Conservation (phyloP, 1,284 basidiomycete species). For the Ganoderma sinense region DNA sequence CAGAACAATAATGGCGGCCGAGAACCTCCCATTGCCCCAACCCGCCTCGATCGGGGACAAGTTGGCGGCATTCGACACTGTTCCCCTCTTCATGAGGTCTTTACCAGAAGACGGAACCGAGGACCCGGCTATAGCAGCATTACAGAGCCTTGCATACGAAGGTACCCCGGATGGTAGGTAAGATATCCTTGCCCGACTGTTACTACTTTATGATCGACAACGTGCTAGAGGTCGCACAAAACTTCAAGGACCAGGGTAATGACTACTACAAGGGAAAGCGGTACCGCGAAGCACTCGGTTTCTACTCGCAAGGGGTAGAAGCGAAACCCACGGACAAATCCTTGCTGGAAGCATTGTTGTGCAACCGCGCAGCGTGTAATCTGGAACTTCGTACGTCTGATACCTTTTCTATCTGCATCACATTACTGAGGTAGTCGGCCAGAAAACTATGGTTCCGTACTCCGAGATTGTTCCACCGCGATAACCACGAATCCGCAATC, state of each 20-base stretch:
- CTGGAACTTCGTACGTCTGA: conserved; percentile 77
- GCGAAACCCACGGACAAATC: conserved; percentile 74
- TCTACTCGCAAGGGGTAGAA: conserved; percentile 92
- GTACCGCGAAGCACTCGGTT: conserved; percentile 86
- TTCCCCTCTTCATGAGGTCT: conserved; percentile 93
- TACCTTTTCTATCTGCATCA: no score
- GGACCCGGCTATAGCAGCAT: conserved; percentile 78
- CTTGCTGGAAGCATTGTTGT: conserved; percentile 77
- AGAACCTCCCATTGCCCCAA: conserved; percentile 36
- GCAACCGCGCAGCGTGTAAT: conserved; percentile 94
- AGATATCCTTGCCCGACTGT: conserved; percentile 1
- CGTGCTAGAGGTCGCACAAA: conserved; percentile 82
- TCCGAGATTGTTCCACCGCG: conserved; percentile 84
- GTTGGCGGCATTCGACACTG: conserved; percentile 59
- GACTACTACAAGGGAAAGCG: conserved; percentile 91
- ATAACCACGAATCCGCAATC: conserved; percentile 69
- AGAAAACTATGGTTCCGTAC: conserved; percentile 90
- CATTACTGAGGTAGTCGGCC: not conserved
- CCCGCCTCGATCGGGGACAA: conserved; percentile 53
- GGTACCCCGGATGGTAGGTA: conserved; percentile 92
- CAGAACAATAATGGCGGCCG: conserved; percentile 11
- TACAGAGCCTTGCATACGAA: conserved; percentile 89
- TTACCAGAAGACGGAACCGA: conserved; percentile 76
- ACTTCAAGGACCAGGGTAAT: conserved; percentile 96
- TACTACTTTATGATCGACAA: not conserved